Evolutionary conservation across 2,329 filamentous ascomycete species (phyloP).

Genomic region (Aspergillus japonicus): DNA sequence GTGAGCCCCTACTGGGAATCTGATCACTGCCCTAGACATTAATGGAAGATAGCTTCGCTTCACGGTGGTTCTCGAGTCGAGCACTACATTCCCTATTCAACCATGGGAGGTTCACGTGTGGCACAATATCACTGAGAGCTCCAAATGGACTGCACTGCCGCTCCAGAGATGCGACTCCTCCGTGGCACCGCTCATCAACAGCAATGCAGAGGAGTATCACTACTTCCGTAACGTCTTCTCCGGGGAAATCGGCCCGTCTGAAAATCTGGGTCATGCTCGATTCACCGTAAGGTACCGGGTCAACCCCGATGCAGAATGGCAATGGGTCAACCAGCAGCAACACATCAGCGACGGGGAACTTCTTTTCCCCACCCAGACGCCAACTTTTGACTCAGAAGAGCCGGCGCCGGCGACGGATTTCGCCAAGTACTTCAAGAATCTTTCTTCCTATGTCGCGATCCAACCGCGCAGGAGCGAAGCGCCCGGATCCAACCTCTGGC

Average conservation of each 20-base stretch:
- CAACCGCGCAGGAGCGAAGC: constrained; percentile 41
- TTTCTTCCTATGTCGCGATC: constrained; percentile 35
- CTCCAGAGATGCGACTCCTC: constrained; percentile 47
- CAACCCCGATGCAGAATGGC: constrained; percentile 39
- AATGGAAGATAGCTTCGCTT: constrained; percentile 52
- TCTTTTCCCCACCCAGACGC: constrained; percentile 34
- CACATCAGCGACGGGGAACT: constrained; percentile 42
- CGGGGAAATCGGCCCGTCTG: constrained; percentile 30
- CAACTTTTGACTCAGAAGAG: constrained; percentile 11
- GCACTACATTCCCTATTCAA: constrained; percentile 53
- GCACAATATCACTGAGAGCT: constrained; percentile 60
- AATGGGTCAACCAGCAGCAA: constrained; percentile 46
- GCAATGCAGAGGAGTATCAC: constrained; percentile 18
- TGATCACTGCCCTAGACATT: background rate
- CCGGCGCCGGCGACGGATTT: constrained; percentile 20
- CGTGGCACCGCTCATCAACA: constrained; percentile 31
- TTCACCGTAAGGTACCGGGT: constrained; percentile 48
- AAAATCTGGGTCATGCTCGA: constrained; percentile 29
- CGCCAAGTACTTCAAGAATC: constrained; percentile 34
- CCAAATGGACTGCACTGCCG: constrained; percentile 58
- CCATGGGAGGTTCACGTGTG: constrained; percentile 74
- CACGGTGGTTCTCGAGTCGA: constrained; percentile 68
- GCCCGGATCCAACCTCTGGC: constrained; percentile 42
- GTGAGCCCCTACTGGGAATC: background rate
- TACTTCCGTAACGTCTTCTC: constrained; percentile 38